Conservation (phyloP, 139 green algal genomes). For the Chlamydomonas eustigma region DNA sequence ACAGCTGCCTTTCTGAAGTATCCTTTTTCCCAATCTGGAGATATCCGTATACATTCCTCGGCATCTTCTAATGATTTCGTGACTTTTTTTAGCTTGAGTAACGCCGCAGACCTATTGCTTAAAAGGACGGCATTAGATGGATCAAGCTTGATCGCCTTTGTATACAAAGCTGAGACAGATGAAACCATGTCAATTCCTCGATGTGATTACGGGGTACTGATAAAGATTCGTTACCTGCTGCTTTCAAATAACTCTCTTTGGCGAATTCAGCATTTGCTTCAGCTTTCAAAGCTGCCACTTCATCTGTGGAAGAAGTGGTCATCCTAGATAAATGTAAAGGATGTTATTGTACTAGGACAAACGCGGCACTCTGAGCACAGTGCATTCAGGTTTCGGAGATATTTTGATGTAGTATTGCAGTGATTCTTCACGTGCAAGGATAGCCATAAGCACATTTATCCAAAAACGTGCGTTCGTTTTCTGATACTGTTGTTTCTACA, state of each 20-base stretch:
- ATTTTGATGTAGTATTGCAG: too few relatives aligned
- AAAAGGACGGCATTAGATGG: conserved; percentile 68
- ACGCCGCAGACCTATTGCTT: conserved; percentile 84
- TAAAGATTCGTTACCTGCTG: conserved; percentile 29
- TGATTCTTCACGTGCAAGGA: too few relatives aligned
- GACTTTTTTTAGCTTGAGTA: conserved; percentile 89
- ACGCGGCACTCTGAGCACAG: too few relatives aligned
- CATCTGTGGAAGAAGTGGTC: neutral
- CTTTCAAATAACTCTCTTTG: conserved; percentile 73
- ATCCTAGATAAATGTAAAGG: too few relatives aligned
- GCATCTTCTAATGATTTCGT: conserved; percentile 85
- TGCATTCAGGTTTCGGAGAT: too few relatives aligned
- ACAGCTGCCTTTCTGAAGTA: conserved; percentile 16
- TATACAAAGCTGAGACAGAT: conserved; percentile 66
- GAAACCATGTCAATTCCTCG: neutral
- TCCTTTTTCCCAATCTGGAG: conserved; percentile 81
- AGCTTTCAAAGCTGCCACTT: conserved; percentile 49
- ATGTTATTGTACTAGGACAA: too few relatives aligned
- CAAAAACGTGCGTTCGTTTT: too few relatives aligned
- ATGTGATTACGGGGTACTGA: neutral
- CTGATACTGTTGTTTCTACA: too few relatives aligned
- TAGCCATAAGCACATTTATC: too few relatives aligned
- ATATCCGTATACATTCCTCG: conserved; percentile 62
- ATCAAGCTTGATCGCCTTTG: conserved; percentile 79
- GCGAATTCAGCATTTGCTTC: conserved; percentile 78